Conservation (phyloP, 345 rosid species). For the Linum trigynum region DNA sequence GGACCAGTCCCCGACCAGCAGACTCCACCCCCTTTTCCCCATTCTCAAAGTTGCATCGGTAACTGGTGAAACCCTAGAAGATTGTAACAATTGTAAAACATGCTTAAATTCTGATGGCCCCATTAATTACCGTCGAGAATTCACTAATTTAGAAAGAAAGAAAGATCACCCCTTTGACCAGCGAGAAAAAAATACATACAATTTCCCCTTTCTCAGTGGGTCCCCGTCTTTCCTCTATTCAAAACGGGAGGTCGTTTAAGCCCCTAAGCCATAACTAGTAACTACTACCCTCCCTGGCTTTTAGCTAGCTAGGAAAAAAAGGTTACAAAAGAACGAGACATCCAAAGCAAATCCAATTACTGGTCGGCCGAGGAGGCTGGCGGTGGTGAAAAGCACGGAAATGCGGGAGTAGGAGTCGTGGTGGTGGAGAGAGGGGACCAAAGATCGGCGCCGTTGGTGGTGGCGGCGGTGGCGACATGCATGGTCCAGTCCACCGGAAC, state of each 20-base stretch:
- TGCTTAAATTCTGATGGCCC: slow-evolving; percentile 3
- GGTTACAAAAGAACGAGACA: no score
- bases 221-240: not conserved
- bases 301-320: not conserved
- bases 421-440: slow-evolving; percentile 48
- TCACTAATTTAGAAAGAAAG: not conserved
- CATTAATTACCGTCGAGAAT: not conserved
- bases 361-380: not conserved
- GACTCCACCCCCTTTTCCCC: no score
- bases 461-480: slow-evolving; percentile 48
- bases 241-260: no score
- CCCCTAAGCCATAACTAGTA: no score
- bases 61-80: slow-evolving; percentile 6
- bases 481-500: slow-evolving; percentile 58
- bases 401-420: not conserved
- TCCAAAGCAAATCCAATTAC: not conserved
- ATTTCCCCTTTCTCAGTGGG: no score
- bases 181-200: no score
- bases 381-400: not conserved
- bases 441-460: slow-evolving; percentile 80
- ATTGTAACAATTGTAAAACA: slow-evolving; percentile 15
- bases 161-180: not conserved
- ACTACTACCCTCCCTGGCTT: not conserved
- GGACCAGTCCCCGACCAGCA: no score
- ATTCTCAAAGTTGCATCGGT: slow-evolving; percentile 2